Conservation (phyloP, 768 basidiomycete species). For the Leccinum longicurvipes region DNA sequence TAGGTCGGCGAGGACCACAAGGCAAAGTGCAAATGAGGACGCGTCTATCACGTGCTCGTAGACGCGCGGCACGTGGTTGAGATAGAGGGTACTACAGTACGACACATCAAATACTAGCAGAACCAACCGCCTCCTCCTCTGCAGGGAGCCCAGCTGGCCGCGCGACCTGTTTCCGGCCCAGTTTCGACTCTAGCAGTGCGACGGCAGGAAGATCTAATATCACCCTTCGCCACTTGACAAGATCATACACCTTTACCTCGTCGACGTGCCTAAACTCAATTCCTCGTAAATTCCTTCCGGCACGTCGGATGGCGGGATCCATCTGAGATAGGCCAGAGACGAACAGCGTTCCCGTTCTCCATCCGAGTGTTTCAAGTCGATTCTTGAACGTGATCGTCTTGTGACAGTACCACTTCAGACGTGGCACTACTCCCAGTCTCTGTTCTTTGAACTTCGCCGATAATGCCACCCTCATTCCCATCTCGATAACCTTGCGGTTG, state of each 20-base stretch:
- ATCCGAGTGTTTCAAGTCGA: conserved; percentile 61
- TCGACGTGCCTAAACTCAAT: conserved; percentile 61
- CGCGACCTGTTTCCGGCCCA: conserved; percentile 40
- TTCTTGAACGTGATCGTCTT: conserved; percentile 69
- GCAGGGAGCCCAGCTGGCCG: conserved; percentile 1
- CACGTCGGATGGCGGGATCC: conserved; percentile 53
- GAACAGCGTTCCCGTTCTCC: conserved; percentile 69
- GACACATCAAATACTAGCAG: not conserved
- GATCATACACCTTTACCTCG: conserved; percentile 75
- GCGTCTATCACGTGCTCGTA: conserved; percentile 29
- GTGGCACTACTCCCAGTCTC: conserved; percentile 70
- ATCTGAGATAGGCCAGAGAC: conserved; percentile 60
- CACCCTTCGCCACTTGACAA: conserved; percentile 79
- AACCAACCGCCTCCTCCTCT: conserved; percentile 3
- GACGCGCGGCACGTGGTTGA: conserved; percentile 3
- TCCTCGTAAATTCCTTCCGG: conserved; percentile 68
- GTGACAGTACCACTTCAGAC: conserved; percentile 64
- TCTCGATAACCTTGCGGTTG: conserved; percentile 86
- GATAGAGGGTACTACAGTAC: not conserved
- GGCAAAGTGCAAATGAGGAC: conserved; percentile 9
- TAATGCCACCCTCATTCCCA: conserved; percentile 90
- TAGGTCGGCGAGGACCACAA: not conserved
- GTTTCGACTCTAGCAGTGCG: conserved; percentile 66
- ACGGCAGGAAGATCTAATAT: conserved; percentile 81
- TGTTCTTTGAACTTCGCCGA: conserved; percentile 78